phyloP scores from a whole-genome alignment of 106 monocot genomes.

The Phalaenopsis aphrodite region DNA sequence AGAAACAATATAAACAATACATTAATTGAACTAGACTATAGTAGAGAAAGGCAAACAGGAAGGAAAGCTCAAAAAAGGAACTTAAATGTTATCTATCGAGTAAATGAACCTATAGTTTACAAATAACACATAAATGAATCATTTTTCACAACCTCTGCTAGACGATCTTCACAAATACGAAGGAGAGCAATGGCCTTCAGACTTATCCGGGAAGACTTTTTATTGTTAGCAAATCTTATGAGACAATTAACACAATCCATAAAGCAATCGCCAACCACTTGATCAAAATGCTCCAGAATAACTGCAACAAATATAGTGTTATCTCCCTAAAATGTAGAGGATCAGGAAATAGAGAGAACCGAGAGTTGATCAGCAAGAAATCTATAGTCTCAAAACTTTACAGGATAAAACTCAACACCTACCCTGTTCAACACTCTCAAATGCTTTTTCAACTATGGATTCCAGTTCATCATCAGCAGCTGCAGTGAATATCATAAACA shows the following conservation, averaged over 20 bases:
- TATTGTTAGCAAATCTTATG: conserved; percentile 96
- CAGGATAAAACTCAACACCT: neutral
- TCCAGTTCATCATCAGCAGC: conserved; percentile 86
- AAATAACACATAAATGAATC: neutral
- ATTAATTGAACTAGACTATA: neutral
- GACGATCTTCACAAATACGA: conserved; percentile 97
- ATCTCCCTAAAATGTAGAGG: conserved; percentile 7
- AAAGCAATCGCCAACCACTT: conserved; percentile 97
- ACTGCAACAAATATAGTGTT: conserved; percentile 44
- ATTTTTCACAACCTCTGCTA: conserved; percentile 66
- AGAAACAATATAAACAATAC: neutral
- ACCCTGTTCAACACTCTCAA: conserved; percentile 99
- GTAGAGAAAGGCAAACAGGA: neutral
- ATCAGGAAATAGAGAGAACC: neutral
- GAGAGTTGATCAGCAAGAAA: neutral
- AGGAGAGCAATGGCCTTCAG: conserved; percentile 97
- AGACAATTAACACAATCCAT: conserved; percentile 99
- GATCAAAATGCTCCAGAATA: conserved; percentile 98
- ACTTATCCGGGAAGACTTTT: conserved; percentile 73
- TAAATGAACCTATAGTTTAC: neutral
- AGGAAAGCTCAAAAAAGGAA: neutral
- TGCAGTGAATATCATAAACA: conserved; percentile 98
- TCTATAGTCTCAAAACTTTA: neutral
- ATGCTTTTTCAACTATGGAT: conserved; percentile 87
- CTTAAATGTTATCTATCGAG: neutral